phyloP scores from a whole-genome alignment of 2,329 filamentous ascomycete genomes.

The Diplodia corticola region DNA sequence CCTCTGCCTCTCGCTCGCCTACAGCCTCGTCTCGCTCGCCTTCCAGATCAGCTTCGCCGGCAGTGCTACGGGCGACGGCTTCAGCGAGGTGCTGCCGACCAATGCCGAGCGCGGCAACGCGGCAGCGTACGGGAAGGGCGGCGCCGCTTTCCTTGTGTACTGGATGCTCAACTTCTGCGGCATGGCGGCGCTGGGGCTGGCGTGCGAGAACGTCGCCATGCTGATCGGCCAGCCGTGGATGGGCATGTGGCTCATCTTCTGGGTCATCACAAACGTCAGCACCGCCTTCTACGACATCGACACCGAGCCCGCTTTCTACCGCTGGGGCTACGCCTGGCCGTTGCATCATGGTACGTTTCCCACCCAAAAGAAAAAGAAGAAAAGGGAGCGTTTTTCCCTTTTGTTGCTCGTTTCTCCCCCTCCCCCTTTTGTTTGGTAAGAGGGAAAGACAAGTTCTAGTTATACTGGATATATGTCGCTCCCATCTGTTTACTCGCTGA shows the following conservation, averaged over 20 bases:
- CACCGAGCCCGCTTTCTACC: slow-evolving; percentile 59
- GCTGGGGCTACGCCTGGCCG: slow-evolving; percentile 65
- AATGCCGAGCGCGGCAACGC: slow-evolving; percentile 43
- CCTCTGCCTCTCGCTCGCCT: slow-evolving; percentile 62
- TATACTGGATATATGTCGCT: too few relatives aligned
- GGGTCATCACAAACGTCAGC: slow-evolving; percentile 66
- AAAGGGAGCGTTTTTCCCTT: too few relatives aligned
- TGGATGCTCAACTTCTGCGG: slow-evolving; percentile 65
- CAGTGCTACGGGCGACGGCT: slow-evolving; percentile 43
- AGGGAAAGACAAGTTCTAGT: too few relatives aligned
- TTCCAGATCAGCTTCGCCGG: slow-evolving; percentile 61
- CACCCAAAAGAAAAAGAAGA: too few relatives aligned
- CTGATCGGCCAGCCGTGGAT: slow-evolving; percentile 62
- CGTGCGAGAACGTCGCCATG: slow-evolving; percentile 66
- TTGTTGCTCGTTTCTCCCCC: too few relatives aligned
- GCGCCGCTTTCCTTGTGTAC: slow-evolving; percentile 64
- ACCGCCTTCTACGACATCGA: slow-evolving; percentile 62
- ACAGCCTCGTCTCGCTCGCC: slow-evolving; percentile 63
- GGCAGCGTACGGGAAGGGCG: slow-evolving; percentile 56
- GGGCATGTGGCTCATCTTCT: slow-evolving; percentile 65
- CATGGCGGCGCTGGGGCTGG: slow-evolving; percentile 63
- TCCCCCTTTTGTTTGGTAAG: neutral
- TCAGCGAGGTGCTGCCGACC: slow-evolving; percentile 46
- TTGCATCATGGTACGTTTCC: slow-evolving; percentile 57
- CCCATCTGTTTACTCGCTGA: too few relatives aligned